Conservation (phyloP, 2,329 filamentous ascomycete species). For the Elsinoe fawcettii region DNA sequence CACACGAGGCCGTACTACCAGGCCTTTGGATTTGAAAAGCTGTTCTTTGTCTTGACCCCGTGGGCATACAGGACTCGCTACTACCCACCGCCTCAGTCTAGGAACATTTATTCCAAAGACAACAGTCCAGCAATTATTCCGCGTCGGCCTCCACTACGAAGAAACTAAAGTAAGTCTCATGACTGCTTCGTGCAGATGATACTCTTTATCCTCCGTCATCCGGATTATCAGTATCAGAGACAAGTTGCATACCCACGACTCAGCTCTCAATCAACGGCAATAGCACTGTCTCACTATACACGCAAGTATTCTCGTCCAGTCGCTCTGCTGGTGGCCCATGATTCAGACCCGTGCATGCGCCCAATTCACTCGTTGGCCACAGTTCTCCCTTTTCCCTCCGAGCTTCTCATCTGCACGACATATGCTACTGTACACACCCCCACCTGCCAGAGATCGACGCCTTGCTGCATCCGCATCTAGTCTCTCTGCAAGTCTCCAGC, state of each 20-base stretch:
- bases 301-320: not conserved
- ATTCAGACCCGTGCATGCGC: not conserved
- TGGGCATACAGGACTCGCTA: not conserved
- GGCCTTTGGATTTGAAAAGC: not conserved
- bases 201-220: not conserved
- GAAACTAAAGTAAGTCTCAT: not conserved
- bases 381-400: not conserved
- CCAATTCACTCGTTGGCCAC: not conserved
- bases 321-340: not conserved
- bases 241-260: constrained; percentile 1
- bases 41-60: not conserved
- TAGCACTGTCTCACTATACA: constrained; percentile 1
- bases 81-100: not conserved
- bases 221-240: not conserved
- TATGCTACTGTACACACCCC: not conserved
- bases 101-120: not conserved
- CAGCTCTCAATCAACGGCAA: not conserved
- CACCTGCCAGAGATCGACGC: not conserved
- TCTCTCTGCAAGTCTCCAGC: not conserved
- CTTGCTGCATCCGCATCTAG: not conserved
- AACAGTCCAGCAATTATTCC: not conserved
- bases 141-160: not conserved
- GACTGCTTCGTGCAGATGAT: constrained; percentile 3
- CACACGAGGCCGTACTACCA: not conserved
- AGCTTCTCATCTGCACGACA: not conserved